Percentiles rank a stretch among this genome's conserved stretches.
phyloP scores from a whole-genome alignment of 2,329 filamentous ascomycete species.

The Talaromyces atroroseus region DNA sequence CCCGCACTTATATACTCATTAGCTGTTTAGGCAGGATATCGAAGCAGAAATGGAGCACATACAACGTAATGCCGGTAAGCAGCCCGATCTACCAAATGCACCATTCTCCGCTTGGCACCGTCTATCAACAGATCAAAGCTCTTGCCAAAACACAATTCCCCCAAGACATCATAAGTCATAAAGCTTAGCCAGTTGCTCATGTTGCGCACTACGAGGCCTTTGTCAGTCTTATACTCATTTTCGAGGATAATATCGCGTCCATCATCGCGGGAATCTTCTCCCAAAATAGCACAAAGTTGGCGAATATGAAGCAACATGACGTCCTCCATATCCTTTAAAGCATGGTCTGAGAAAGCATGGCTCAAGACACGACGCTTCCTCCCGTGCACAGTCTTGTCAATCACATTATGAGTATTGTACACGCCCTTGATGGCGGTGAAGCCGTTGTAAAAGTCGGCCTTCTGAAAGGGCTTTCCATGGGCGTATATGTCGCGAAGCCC shows the following conservation, averaged over 20 bases:
- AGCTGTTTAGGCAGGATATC: not conserved
- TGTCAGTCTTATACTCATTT: constrained; percentile 14
- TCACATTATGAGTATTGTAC: constrained; percentile 67
- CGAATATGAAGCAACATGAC: constrained; percentile 62
- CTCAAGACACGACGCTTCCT: constrained; percentile 66
- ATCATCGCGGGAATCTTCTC: constrained; percentile 15
- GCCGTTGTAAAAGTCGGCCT: constrained; percentile 67
- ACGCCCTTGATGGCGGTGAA: constrained; percentile 61
- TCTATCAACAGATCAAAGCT: constrained; percentile 46
- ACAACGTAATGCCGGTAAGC: constrained; percentile 65
- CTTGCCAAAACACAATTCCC: constrained; percentile 48
- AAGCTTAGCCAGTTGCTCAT: constrained; percentile 38
- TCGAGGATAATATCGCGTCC: constrained; percentile 15
- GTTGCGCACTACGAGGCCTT: constrained; percentile 25
- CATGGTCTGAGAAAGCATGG: constrained; percentile 64
- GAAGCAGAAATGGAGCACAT: constrained; percentile 27
- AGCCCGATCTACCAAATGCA: constrained; percentile 62
- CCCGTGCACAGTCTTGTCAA: constrained; percentile 63
- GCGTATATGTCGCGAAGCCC: constrained; percentile 45
- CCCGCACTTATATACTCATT: constrained; percentile 53
- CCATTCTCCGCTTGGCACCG: constrained; percentile 54
- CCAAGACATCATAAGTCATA: constrained; percentile 49
- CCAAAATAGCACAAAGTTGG: constrained; percentile 52
- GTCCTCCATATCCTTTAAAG: constrained; percentile 62
- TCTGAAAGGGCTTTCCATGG: constrained; percentile 41